phyloP scores from a whole-genome alignment of 2,329 filamentous ascomycete species.

The Sporothrix variecibatus region DNA sequence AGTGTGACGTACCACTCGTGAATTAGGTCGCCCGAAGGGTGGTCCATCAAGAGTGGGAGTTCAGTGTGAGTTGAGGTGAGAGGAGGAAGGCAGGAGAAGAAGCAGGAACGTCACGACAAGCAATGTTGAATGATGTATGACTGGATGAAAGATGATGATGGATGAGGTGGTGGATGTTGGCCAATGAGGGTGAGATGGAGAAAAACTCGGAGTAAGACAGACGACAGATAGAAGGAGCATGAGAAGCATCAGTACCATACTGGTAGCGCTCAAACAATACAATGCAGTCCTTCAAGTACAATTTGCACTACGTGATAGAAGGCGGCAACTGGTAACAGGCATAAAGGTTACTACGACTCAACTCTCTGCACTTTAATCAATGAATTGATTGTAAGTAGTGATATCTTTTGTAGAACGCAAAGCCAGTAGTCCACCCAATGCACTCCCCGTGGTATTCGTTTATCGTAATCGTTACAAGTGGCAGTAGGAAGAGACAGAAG shows the following conservation, averaged over 20 bases:
- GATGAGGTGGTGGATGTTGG: not conserved
- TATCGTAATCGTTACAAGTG: not conserved
- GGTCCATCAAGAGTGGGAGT: not conserved
- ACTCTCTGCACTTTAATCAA: not conserved
- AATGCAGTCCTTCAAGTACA: not conserved
- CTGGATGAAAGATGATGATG: not conserved
- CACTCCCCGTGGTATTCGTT: not conserved
- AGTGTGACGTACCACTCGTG: conserved; percentile 34
- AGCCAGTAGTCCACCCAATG: not conserved
- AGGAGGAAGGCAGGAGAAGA: too few relatives aligned
- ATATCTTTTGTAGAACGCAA: not conserved
- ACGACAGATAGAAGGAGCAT: not conserved
- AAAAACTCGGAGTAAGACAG: not conserved
- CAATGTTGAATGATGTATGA: not conserved
- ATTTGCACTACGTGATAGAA: too few relatives aligned
- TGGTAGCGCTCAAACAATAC: not conserved
- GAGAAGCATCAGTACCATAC: not conserved
- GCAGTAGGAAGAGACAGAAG: not conserved
- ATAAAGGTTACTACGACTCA: too few relatives aligned
- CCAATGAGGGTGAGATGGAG: not conserved
- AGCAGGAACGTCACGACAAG: not conserved
- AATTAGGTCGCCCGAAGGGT: not conserved
- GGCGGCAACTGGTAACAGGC: too few relatives aligned
- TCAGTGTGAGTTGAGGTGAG: not conserved
- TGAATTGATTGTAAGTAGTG: not conserved